Conservation (phyloP, 192 early-diverging fungal species). For the Phlyctochytrium planicorne region DNA sequence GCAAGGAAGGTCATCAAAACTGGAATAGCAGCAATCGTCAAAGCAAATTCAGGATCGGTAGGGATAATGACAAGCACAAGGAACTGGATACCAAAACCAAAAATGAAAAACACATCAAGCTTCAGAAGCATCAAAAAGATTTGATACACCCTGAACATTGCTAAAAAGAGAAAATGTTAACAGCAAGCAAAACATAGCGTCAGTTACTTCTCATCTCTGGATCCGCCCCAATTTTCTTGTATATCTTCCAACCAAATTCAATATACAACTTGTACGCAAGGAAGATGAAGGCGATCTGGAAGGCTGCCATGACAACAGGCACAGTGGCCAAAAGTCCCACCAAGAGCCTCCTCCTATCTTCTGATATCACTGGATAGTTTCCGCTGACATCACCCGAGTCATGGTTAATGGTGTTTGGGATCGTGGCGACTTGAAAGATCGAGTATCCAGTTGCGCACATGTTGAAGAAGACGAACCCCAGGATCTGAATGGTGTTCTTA, state of each 20-base stretch:
- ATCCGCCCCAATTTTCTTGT: constrained; percentile 57
- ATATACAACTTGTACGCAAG: constrained; percentile 43
- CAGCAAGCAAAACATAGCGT: not conserved
- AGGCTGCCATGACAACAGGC: constrained; percentile 56
- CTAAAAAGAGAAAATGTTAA: constrained; percentile 2
- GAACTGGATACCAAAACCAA: constrained; percentile 70
- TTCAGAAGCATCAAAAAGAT: constrained; percentile 79
- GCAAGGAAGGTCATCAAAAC: constrained; percentile 58
- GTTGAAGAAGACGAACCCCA: constrained; percentile 71
- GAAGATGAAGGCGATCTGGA: constrained; percentile 39
- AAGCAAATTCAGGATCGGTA: constrained; percentile 37
- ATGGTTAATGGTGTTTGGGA: constrained; percentile 25
- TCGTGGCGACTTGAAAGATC: constrained; percentile 62
- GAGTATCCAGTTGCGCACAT: constrained; percentile 64
- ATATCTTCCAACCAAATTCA: constrained; percentile 58
- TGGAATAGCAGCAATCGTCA: constrained; percentile 59
- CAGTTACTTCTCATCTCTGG: constrained; percentile 42
- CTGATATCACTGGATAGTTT: not conserved
- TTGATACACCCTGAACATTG: constrained; percentile 58
- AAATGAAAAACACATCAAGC: constrained; percentile 77
- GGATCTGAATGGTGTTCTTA: constrained; percentile 92
- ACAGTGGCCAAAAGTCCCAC: constrained; percentile 45
- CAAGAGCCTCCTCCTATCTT: constrained; percentile 1
- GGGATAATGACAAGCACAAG: constrained; percentile 56
- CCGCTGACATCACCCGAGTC: not conserved